phyloP scores from a whole-genome alignment of 73 alveolate genomes.

The Tetrahymena malaccensis region DNA sequence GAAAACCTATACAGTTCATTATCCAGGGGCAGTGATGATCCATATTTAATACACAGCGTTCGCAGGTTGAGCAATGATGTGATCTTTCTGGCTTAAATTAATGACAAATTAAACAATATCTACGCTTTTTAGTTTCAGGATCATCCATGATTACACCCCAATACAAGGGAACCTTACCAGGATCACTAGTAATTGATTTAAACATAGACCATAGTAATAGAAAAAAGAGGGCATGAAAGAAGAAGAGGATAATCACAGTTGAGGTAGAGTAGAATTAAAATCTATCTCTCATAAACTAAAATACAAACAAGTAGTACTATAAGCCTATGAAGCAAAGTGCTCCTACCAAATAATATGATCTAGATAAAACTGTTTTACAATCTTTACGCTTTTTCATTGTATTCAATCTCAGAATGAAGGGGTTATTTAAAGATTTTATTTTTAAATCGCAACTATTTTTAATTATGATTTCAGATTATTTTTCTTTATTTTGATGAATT shows the following conservation, averaged over 20 bases:
- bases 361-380: neutral
- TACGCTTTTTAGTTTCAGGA: constrained; percentile 71
- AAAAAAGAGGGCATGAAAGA: neutral
- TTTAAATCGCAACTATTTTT: neutral
- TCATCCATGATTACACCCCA: constrained; percentile 89
- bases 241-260: neutral
- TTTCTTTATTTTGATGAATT: no score
- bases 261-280: neutral
- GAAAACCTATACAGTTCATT: constrained; percentile 83
- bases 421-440: no score
- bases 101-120: constrained; percentile 90
- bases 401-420: neutral
- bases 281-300: neutral
- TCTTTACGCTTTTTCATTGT: neutral
- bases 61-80: constrained; percentile 80
- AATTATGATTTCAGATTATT: neutral
- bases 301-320: neutral
- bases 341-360: neutral
- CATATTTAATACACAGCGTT: constrained; percentile 88
- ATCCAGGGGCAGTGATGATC: constrained; percentile 96
- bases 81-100: constrained; percentile 89
- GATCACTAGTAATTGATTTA: constrained; percentile 63
- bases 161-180: constrained; percentile 77
- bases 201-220: constrained; percentile 64
- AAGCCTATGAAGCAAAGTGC: neutral